Evolutionary conservation across 352 stramenopile species (phyloP).

Genomic region (Phytophthora gonapodyides): DNA sequence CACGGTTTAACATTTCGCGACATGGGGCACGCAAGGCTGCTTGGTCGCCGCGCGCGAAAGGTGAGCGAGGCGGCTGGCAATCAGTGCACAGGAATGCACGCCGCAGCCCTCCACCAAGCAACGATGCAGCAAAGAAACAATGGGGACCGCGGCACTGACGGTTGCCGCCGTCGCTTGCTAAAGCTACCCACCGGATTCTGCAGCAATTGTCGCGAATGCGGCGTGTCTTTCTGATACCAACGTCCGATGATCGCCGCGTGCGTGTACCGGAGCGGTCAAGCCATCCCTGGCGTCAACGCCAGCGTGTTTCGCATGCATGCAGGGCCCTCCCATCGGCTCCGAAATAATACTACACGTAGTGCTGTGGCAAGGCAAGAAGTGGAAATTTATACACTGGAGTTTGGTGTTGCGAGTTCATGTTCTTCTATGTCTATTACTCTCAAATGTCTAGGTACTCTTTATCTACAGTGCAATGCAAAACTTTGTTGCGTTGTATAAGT

Average conservation of each 20-base stretch:
- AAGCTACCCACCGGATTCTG: constrained; percentile 20
- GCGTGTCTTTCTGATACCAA: constrained; percentile 13
- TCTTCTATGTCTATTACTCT: constrained; percentile 31
- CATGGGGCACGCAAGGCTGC: constrained; percentile 19
- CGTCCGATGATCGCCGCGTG: constrained; percentile 1
- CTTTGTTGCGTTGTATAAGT: constrained; percentile 33
- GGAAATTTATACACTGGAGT: not conserved
- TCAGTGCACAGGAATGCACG: constrained; percentile 18
- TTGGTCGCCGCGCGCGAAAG: constrained; percentile 5
- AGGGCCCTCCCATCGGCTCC: constrained; percentile 7
- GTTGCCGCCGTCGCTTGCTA: constrained; percentile 17
- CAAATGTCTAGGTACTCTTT: constrained; percentile 29
- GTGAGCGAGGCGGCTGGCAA: constrained; percentile 7
- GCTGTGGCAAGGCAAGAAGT: not conserved
- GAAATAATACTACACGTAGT: not conserved
- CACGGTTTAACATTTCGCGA: constrained; percentile 21
- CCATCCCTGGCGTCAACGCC: constrained; percentile 1
- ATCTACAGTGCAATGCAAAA: constrained; percentile 44
- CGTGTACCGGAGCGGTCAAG: constrained; percentile 11
- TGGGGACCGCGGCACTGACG: constrained; percentile 1
- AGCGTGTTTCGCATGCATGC: constrained; percentile 4
- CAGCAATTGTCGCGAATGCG: constrained; percentile 13
- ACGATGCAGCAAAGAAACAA: constrained; percentile 21
- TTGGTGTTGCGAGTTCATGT: not conserved
- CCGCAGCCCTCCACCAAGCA: constrained; percentile 28